Evolutionary conservation across 2,329 filamentous ascomycete species (phyloP).

Genomic region (Neofusicoccum sp.): DNA sequence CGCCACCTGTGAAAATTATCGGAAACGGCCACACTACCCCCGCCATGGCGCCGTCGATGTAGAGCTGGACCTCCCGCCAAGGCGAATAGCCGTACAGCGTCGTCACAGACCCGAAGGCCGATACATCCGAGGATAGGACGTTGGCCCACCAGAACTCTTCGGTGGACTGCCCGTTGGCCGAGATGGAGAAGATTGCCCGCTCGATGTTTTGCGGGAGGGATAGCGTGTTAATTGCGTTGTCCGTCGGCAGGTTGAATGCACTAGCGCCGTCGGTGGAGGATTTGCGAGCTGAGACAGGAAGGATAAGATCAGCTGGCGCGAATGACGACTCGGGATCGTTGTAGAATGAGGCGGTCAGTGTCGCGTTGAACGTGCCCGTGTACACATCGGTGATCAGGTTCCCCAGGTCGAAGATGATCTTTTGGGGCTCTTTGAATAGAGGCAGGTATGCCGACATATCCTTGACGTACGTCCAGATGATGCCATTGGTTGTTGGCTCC

Average conservation of each 20-base stretch:
- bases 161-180: constrained; percentile 69
- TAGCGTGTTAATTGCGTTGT: constrained; percentile 60
- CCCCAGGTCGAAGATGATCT: constrained; percentile 75
- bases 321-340: constrained; percentile 42
- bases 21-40: constrained; percentile 81
- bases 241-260: constrained; percentile 64
- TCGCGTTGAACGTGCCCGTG: constrained; percentile 71
- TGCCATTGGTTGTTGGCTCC: constrained; percentile 69
- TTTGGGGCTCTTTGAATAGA: constrained; percentile 68
- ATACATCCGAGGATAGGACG: constrained; percentile 60
- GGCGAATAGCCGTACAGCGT: constrained; percentile 66
- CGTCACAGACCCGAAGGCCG: constrained; percentile 59
- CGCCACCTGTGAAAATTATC: constrained; percentile 76
- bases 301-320: constrained; percentile 60
- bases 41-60: constrained; percentile 69
- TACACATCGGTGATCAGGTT: constrained; percentile 71
- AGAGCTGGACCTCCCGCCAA: constrained; percentile 74
- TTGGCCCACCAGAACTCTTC: constrained; percentile 91
- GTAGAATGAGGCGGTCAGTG: constrained; percentile 72
- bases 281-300: constrained; percentile 61
- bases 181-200: constrained; percentile 72
- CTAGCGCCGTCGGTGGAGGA: constrained; percentile 56
- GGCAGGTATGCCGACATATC: constrained; percentile 71
- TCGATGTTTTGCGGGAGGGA: constrained; percentile 65
- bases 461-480: constrained; percentile 74